phyloP scores from a whole-genome alignment of 1,284 basidiomycete species.

The Rhodotorula glutinis region DNA sequence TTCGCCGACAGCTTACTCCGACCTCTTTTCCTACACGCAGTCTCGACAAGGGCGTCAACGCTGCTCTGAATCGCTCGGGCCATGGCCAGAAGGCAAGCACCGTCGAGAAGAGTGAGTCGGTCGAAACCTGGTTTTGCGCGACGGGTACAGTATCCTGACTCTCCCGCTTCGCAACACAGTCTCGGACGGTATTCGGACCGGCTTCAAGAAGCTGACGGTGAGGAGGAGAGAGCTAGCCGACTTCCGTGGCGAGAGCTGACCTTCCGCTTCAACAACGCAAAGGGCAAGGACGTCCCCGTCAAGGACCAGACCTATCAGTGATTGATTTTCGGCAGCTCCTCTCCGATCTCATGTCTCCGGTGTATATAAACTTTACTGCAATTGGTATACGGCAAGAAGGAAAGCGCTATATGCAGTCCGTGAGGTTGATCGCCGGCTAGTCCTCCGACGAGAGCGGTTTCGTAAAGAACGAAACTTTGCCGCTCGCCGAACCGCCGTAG shows the following conservation, averaged over 20 bases:
- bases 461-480: slow-evolving; percentile 27
- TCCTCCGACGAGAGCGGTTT: background rate
- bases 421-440: too few relatives aligned
- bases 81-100: slow-evolving; percentile 46
- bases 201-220: slow-evolving; percentile 49
- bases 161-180: slow-evolving; percentile 17
- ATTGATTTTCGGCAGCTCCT: too few relatives aligned
- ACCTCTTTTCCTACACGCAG: background rate
- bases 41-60: slow-evolving; percentile 50
- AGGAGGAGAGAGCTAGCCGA: too few relatives aligned
- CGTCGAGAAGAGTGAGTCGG: slow-evolving; percentile 48
- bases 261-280: too few relatives aligned
- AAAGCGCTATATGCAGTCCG: too few relatives aligned
- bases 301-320: slow-evolving; percentile 13
- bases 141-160: background rate
- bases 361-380: too few relatives aligned
- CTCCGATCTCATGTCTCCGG: background rate
- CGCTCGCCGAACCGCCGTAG: slow-evolving; percentile 27
- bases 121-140: too few relatives aligned
- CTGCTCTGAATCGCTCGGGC: slow-evolving; percentile 44
- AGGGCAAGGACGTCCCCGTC: slow-evolving; percentile 30
- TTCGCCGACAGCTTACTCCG: too few relatives aligned
- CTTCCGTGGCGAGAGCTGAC: too few relatives aligned
- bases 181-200: slow-evolving; percentile 50
- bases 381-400: too few relatives aligned